Percentiles rank a stretch among this genome's conserved stretches.
Conservation (phyloP, 768 basidiomycete genomes). For the Lactifluus subvellereus region DNA sequence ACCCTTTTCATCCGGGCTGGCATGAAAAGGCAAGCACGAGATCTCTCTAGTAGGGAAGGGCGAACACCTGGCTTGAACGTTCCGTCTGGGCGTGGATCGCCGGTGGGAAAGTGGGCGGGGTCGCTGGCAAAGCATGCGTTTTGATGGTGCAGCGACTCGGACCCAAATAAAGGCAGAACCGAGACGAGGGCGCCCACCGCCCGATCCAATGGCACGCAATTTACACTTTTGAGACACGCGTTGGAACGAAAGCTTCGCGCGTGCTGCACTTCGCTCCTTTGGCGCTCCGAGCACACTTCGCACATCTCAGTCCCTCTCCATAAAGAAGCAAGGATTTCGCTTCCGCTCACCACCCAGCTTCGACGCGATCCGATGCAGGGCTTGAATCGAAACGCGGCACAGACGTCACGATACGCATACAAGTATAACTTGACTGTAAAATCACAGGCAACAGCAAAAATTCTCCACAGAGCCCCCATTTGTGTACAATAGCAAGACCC, state of each 20-base stretch:
- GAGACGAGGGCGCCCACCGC: neutral
- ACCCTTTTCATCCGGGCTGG: neutral
- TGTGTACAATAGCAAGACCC: slow-evolving; percentile 5
- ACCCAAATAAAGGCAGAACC: neutral
- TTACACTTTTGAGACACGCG: neutral
- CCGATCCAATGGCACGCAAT: neutral
- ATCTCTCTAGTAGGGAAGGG: neutral
- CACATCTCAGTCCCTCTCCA: neutral
- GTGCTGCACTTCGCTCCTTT: neutral
- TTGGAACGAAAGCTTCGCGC: slow-evolving; percentile 4
- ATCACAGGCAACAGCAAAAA: slow-evolving; percentile 26
- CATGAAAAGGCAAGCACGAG: neutral
- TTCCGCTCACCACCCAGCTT: slow-evolving; percentile 12
- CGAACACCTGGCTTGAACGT: neutral
- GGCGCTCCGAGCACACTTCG: neutral
- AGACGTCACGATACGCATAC: slow-evolving; percentile 16
- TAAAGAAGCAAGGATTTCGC: slow-evolving; percentile 10
- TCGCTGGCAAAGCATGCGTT: neutral
- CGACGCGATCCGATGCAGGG: slow-evolving; percentile 20
- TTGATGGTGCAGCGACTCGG: neutral
- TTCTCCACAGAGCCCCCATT: slow-evolving; percentile 11
- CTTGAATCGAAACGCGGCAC: slow-evolving; percentile 22
- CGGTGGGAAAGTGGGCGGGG: no score
- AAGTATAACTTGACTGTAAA: slow-evolving; percentile 6
- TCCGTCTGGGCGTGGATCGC: no score